Evolutionary conservation across 768 basidiomycete genomes (phyloP), one percentile per base, ranked within the genome.

Genomic region (Amylocystis lapponica): DNA sequence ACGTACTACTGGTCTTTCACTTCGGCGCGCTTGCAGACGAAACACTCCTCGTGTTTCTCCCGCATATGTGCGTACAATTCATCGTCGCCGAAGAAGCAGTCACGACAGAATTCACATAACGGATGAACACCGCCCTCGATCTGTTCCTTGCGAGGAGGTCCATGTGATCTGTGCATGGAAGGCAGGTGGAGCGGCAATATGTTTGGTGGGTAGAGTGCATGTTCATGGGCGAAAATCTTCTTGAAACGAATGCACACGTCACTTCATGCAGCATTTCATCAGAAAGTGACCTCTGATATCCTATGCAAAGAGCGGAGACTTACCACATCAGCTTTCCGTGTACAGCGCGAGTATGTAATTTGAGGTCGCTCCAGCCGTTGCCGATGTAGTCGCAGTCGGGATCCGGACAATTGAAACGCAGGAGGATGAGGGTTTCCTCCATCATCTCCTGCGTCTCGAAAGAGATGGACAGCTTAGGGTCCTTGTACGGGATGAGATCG

Each of bases 201-300:
- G 60, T 74, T 66, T 5, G 76, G 71, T 2, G 81, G 70, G 59
- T 95, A 99, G 21, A 96, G 61, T 1, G 81, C 77, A 57, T 97
- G 95, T 62, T 99, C 95, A 63, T 99, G 94, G 2, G 89, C 72
- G 61, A 99, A 99, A 29, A 98, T 86, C 54, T 96, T 96, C 67
- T 97, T 94, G 61, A 74, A 75, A 39, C 81, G 74, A 43, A 92
- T 81, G 59, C 96, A 99, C 2, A 99, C 60, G 52, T 91, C 89
- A 54, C 90, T 93, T 45, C 5, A 39, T 25, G 16, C 29, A 29
- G 16, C 12, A 32, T 20, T 36, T 27, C 9, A 19, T n/a, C 25
- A 22, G 10, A 19, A 44, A 13, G 13, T n/a, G 27, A 13, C 5
- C 6, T 13, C 7, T 13, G n/a, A 17, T 26, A 22, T 25, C 34